Base-by-base conservation (phyloP, 2,329 filamentous ascomycete species). In the Scytalidium sp. region DNA sequence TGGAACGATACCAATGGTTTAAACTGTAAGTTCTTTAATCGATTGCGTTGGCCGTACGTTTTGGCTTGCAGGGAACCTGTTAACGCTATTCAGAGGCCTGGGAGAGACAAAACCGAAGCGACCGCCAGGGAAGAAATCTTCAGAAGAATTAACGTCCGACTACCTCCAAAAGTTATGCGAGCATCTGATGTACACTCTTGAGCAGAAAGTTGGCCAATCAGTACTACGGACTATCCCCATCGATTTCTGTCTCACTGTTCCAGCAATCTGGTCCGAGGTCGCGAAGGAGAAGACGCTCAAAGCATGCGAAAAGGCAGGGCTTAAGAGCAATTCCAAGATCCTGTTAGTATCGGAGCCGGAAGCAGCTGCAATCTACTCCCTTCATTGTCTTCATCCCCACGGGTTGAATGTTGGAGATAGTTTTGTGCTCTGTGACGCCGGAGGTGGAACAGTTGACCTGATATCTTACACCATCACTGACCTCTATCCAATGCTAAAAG, bases 261-360 rank as follows among this genome's bases (percentile, higher is more conserved):
- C 80, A 0, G 79, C 79, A 4, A 78, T 83, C 7, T 83, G 80
- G 80, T 78, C 74, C 32, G 77, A 80, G 41, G 67, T 67, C 4
- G 77, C 79, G 23, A 81, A 78, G 46, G 69, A 77, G 40, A 71
- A 71, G 29, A 82, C 77, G 1, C 65, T 67, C 42, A 65, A 70
- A 45, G 75, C 75, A 15, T 75, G 70, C 40, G 65, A 70, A 32
- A 67, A 65, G 15, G 67, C 73, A 19, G 64, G 62, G 8, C 57
- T 70, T 3, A 64, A 59, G 3, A 51, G 59, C 2, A 60, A 60
- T 13, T 52, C 61, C 0, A 65, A 69, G 5, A 74, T 78, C 8
- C 66, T 70, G 42, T 67, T 79, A 10, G 69, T 79, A 25, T 75
- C 75, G 1, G 77, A 80, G 51, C 76, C 77, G 15, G 76, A 80